Evolutionary conservation across 1,284 basidiomycete genomes (phyloP), one percentile per base, ranked within the genome.

Genomic region (Mycena sp.): DNA sequence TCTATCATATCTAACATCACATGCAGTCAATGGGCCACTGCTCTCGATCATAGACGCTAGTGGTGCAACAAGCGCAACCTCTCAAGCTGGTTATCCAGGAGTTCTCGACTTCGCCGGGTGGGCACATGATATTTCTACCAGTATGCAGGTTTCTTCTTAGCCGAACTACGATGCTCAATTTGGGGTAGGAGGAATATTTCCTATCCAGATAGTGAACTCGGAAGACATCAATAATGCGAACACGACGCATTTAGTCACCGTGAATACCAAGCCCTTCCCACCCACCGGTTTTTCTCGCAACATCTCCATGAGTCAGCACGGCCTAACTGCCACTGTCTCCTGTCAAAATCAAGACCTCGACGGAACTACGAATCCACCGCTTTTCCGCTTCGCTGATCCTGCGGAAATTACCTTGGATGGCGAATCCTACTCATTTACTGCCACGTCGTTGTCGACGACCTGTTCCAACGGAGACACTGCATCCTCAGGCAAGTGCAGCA

Each of bases 281-380:
- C 12, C 38, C 14, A 41, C 38, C 25, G 17, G 28, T 41, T 41
- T 7, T 17, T 26, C 35, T 10, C 29, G 12, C 14, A 53, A 53
- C 38, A 14, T 28, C 29, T 53, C 51, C 4, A 53, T 53, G 51
- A 29, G 38, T 16, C 51, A 53, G 17, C 51, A 53, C 26, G 51
- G 51, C 7, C 11, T 53, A 16, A 29, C 51, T 6, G 38, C 51
- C 11, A 6, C 28, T 7, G 51, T 41, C 38, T 41, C 25, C 6
- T 53, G 51, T 16, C 26, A 53, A 25, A 6, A 12, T 4, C 51
- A 43, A 37, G 17, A 41, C 3, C 51, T 53, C 25, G 28, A 30
- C 41, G 4, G 25, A 14, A 16, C 40, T 2, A 28, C 51, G 21
- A 21, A 53, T 43, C 38, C 51, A 4, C 51, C 51, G 16, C 38